Conservation (phyloP, 768 basidiomycete species). For the Xerocomus brunneocitrinus region DNA sequence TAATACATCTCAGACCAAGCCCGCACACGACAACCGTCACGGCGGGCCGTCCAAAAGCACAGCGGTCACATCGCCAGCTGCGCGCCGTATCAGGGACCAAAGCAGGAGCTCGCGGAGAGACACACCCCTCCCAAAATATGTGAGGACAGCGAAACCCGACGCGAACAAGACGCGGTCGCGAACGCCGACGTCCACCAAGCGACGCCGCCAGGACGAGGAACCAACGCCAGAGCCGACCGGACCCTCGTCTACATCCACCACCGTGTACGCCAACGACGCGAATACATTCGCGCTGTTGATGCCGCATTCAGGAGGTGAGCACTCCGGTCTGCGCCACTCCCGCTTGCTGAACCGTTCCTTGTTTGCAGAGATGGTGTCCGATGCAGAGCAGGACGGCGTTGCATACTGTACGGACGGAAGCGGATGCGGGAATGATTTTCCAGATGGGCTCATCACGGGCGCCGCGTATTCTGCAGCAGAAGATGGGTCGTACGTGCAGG, state of each 20-base stretch:
- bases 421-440: constrained; percentile 28
- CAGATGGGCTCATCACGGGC: constrained; percentile 36
- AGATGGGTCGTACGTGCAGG: constrained; percentile 40
- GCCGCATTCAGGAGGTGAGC: constrained; percentile 33
- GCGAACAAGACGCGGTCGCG: not conserved
- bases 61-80: not conserved
- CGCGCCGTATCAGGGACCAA: not conserved
- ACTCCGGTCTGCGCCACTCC: not conserved
- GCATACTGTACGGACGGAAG: constrained; percentile 34
- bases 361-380: constrained; percentile 35
- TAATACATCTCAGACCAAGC: not conserved
- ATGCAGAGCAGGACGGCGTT: constrained; percentile 35
- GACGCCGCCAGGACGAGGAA: constrained; percentile 20
- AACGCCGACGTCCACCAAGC: constrained; percentile 13
- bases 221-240: constrained; percentile 42
- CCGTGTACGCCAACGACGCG: constrained; percentile 30
- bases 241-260: constrained; percentile 28
- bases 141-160: not conserved
- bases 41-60: constrained; percentile 5
- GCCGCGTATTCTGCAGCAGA: constrained; percentile 30
- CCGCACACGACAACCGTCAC: not conserved
- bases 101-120: not conserved
- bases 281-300: constrained; percentile 35
- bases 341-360: not conserved
- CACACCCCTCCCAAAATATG: not conserved